A percentile compares a stretch with the other conserved stretches of the same genome.
Evolutionary conservation across 805 yeast genomes (phyloP).

Genomic region (Lipomyces lipofer): DNA sequence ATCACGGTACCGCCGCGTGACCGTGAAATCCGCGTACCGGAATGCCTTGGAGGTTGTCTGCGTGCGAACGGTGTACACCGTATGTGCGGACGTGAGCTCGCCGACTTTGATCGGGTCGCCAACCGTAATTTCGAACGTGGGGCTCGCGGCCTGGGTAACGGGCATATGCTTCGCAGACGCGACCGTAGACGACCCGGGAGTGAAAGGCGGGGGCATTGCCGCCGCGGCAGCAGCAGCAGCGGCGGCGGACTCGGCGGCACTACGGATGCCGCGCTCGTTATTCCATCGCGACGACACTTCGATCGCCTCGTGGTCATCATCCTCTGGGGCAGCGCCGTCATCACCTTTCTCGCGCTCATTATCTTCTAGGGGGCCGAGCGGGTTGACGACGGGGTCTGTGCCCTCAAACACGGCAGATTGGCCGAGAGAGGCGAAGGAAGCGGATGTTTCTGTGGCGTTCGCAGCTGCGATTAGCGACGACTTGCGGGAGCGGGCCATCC

Average conservation of each 20-base stretch:
- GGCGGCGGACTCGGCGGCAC: conserved; percentile 25
- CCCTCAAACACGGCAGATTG: conserved; percentile 15
- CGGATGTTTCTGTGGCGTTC: conserved; percentile 3
- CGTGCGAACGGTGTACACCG: conserved; percentile 78
- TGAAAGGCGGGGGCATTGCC: neutral
- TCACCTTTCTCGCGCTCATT: neutral
- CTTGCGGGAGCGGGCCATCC: conserved; percentile 29
- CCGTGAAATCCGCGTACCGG: conserved; percentile 50
- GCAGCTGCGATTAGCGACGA: conserved; percentile 16
- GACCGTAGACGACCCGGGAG: conserved; percentile 6
- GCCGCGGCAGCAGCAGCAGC: conserved; percentile 29
- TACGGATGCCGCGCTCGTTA: conserved; percentile 23
- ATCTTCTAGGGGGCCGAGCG: conserved; percentile 27
- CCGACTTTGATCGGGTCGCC: conserved; percentile 93
- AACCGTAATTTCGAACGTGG: conserved; percentile 61
- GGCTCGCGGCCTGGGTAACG: conserved; percentile 27
- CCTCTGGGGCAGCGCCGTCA: conserved; percentile 70
- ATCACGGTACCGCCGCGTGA: conserved; percentile 84
- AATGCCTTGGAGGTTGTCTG: conserved; percentile 50
- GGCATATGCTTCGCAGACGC: conserved; percentile 14
- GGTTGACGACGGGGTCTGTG: conserved; percentile 22
- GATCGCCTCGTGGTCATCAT: conserved; percentile 55
- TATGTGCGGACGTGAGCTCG: conserved; percentile 83
- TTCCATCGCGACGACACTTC: conserved; percentile 2
- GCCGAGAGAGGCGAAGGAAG: conserved; percentile 2